Evolutionary conservation across 2,329 filamentous ascomycete species (phyloP).

Genomic region (Apiospora kogelbergensis): DNA sequence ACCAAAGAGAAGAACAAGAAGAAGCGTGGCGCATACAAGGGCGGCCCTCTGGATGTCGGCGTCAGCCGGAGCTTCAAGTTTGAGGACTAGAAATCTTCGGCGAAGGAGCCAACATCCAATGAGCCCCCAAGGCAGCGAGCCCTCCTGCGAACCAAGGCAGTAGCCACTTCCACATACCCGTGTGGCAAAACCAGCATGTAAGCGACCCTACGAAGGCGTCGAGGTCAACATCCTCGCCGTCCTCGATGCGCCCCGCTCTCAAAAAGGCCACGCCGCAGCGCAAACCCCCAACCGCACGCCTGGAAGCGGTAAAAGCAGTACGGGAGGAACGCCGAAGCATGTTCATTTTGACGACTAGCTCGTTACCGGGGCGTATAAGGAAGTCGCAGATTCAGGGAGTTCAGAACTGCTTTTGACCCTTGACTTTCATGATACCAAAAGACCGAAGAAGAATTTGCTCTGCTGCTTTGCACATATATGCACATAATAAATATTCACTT

Average conservation of each 20-base stretch:
- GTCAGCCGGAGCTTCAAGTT: constrained; percentile 91
- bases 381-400: constrained; percentile 1
- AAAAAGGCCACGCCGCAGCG: not conserved
- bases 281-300: not conserved
- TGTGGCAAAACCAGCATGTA: not conserved
- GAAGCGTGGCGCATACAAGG: constrained; percentile 86
- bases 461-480: not conserved
- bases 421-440: constrained; percentile 6
- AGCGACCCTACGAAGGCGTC: not conserved
- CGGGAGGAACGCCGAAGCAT: not conserved
- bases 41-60: constrained; percentile 80
- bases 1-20: constrained; percentile 99
- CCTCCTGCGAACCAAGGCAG: not conserved
- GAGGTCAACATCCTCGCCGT: not conserved
- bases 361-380: not conserved
- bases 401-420: not conserved
- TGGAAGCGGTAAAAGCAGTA: not conserved
- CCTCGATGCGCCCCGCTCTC: not conserved
- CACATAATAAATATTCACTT: not conserved
- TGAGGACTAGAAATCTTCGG: constrained; percentile 43
- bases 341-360: not conserved
- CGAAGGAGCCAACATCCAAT: not conserved
- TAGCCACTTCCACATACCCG: not conserved
- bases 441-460: not conserved
- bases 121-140: not conserved